Percentiles rank a stretch among this genome's conserved stretches.
phyloP scores from a whole-genome alignment of 2,329 filamentous ascomycete species.

The Penicillium sp. region DNA sequence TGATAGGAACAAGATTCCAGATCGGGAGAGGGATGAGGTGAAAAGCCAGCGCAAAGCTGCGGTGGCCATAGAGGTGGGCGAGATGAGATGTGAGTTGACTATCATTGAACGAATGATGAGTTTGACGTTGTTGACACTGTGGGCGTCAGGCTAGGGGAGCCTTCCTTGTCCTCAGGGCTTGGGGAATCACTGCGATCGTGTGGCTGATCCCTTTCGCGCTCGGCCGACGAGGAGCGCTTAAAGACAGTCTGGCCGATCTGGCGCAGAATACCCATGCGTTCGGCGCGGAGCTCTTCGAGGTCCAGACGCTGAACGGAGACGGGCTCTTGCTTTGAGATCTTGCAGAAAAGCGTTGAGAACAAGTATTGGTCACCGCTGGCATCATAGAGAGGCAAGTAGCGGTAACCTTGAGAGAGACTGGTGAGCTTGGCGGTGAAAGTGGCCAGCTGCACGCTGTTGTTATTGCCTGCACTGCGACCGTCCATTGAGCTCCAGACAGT shows the following conservation, averaged over 20 bases:
- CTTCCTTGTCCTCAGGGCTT: constrained; percentile 36
- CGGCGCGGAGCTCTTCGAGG: constrained; percentile 41
- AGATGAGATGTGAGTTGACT: background rate
- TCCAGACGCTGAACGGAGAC: constrained; percentile 44
- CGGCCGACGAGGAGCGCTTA: constrained; percentile 43
- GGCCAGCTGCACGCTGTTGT: constrained; percentile 65
- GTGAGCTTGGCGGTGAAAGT: constrained; percentile 90
- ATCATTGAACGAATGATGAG: constrained; percentile 32
- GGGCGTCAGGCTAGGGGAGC: constrained; percentile 37
- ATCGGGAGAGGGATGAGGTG: background rate
- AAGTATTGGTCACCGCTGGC: constrained; percentile 87
- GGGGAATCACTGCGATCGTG: constrained; percentile 32
- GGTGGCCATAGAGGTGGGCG: background rate
- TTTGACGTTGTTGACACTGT: constrained; percentile 39
- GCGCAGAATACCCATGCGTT: constrained; percentile 44
- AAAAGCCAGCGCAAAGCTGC: background rate
- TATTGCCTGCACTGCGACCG: constrained; percentile 67
- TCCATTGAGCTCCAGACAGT: constrained; percentile 84
- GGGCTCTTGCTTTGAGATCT: constrained; percentile 66
- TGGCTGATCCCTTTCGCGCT: constrained; percentile 36
- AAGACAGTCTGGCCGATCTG: constrained; percentile 48
- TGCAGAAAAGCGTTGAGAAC: constrained; percentile 92
- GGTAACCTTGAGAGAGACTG: constrained; percentile 87
- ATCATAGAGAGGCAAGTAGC: constrained; percentile 86
- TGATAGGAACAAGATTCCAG: background rate